phyloP scores from a whole-genome alignment of 345 rosid genomes.

The Geranium brycei region DNA sequence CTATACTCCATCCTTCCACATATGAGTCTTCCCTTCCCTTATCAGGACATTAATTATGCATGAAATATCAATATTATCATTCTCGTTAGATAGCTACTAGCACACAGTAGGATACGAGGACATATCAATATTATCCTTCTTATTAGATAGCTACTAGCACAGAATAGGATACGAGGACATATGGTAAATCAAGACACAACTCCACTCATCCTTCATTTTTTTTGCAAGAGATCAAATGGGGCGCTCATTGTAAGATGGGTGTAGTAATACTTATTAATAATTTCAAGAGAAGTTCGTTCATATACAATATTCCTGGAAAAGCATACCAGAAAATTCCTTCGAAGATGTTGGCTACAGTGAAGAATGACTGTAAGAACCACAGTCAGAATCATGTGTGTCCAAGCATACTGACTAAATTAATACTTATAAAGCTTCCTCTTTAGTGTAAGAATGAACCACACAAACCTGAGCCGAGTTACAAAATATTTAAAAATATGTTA shows the following conservation, averaged over 20 bases:
- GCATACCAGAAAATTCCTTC: conserved; percentile 93
- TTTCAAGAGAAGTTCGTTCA: background rate
- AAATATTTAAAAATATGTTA: background rate
- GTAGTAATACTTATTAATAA: too few species aligned
- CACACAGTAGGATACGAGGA: background rate
- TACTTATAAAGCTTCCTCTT: conserved; percentile 99
- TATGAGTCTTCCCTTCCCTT: conserved; percentile 75
- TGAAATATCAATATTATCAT: conserved; percentile 9
- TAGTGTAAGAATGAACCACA: conserved; percentile 94
- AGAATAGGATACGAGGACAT: too few species aligned
- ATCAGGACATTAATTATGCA: conserved; percentile 58
- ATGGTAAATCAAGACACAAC: too few species aligned
- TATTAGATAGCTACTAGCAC: too few species aligned
- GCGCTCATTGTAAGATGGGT: too few species aligned
- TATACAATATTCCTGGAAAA: background rate
- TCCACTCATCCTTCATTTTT: too few species aligned
- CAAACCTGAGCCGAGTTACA: conserved; percentile 45
- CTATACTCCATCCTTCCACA: conserved; percentile 27
- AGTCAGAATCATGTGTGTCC: conserved; percentile 99
- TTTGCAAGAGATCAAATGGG: too few species aligned
- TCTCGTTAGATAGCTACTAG: background rate
- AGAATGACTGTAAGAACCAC: conserved; percentile 88
- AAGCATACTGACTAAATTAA: conserved; percentile 97
- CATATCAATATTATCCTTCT: conserved; percentile 45
- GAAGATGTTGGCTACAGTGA: conserved; percentile 94